Conservation (phyloP, 2,329 filamentous ascomycete species). For the Dendryphion nanum region DNA sequence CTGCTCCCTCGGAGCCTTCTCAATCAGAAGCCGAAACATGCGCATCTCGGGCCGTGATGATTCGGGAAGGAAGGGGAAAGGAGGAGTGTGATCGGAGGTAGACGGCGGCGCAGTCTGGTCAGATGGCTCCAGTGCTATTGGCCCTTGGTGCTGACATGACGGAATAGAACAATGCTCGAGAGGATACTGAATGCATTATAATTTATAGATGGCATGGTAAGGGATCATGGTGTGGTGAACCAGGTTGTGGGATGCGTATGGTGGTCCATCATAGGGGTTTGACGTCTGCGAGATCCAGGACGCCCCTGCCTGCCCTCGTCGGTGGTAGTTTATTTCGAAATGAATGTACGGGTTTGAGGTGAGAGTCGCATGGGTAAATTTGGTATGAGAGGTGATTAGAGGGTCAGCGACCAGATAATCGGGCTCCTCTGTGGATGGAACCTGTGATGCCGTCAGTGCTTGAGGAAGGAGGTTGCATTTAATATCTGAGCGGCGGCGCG, state of each 20-base stretch:
- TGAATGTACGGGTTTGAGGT: conserved; percentile 1
- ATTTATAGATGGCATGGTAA: conserved; percentile 3
- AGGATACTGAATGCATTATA: conserved; percentile 1
- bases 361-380: conserved; percentile 11
- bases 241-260: conserved; percentile 8
- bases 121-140: background rate
- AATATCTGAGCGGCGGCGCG: conserved; percentile 13
- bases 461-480: conserved; percentile 8
- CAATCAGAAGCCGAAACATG: background rate
- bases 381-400: conserved; percentile 3
- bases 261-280: conserved; percentile 3
- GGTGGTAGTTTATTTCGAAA: conserved; percentile 3
- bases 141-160: background rate
- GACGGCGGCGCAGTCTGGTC: background rate
- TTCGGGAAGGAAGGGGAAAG: background rate
- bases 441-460: background rate
- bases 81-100: background rate
- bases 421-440: conserved; percentile 4
- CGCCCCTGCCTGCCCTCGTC: background rate
- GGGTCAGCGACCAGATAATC: conserved; percentile 8
- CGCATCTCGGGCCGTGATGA: background rate
- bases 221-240: conserved; percentile 6
- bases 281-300: conserved; percentile 2
- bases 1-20: conserved; percentile 1
- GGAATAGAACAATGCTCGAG: background rate